Percentiles rank a stretch among this genome's conserved stretches.
These are phyloP conservation scores for Cupressus sempervirens DNA, from an alignment of 75 land plant species.

Conservation along the genomic window DNA sequence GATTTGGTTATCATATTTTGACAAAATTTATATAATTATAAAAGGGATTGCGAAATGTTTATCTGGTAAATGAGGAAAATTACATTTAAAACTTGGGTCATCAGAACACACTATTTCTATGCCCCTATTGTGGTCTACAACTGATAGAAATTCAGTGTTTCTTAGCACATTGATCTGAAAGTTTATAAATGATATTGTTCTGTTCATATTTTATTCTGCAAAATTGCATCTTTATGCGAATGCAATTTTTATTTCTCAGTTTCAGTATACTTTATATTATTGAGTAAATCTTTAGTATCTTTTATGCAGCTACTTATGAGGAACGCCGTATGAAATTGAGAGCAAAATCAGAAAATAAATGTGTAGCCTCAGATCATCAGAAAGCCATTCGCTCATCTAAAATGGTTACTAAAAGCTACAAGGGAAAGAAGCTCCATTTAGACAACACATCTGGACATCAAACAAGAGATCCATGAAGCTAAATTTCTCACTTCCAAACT, in stretches of 20 bases:
- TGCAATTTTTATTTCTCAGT: not conserved
- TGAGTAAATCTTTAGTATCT: not conserved
- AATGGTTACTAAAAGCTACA: not conserved
- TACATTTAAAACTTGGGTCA: not conserved
- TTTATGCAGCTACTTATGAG: slow-evolving; percentile 11
- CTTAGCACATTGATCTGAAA: not conserved
- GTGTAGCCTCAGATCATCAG: not conserved
- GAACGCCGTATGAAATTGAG: slow-evolving; percentile 1
- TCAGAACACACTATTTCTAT: not conserved
- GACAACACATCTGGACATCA: not conserved
- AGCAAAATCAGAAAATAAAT: not conserved
- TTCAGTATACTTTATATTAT: not conserved
- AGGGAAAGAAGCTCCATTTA: not conserved
- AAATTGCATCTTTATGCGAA: not conserved
- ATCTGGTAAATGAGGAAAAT: not conserved
- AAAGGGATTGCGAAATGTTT: not conserved
- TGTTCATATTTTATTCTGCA: not conserved
- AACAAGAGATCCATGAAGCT: not conserved
- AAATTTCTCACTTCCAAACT: not conserved
- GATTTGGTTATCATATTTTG: not conserved
- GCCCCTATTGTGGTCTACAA: not conserved
- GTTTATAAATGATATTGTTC: not conserved
- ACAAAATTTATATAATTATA: not conserved
- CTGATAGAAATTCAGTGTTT: not conserved
- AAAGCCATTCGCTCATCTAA: not conserved